Conservation (phyloP, 2,329 filamentous ascomycete genomes). For the Elsinoe arachidis region DNA sequence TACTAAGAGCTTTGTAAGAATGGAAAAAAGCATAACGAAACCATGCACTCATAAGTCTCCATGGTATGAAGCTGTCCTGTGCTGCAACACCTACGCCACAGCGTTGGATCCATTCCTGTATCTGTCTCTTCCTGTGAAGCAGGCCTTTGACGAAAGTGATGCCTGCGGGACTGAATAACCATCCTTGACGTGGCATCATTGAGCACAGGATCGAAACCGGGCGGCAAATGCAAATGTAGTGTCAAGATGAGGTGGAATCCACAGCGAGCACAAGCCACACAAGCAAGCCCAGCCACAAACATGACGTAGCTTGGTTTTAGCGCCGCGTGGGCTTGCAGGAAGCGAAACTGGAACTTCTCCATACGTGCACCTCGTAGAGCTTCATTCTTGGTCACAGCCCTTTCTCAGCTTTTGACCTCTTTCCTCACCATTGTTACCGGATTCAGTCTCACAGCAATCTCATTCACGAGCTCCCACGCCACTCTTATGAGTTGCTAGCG, state of each 20-base stretch:
- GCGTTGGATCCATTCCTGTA: too few relatives aligned
- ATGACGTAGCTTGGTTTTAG: slow-evolving; percentile 4
- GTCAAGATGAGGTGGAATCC: neutral
- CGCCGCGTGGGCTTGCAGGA: neutral
- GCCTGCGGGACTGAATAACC: too few relatives aligned
- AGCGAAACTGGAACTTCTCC: neutral
- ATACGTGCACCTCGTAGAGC: slow-evolving; percentile 2
- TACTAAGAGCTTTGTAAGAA: too few relatives aligned
- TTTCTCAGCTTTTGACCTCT: neutral
- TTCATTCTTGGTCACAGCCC: neutral
- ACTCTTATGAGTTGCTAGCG: neutral
- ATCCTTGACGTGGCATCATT: too few relatives aligned
- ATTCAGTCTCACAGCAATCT: neutral
- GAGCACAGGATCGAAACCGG: neutral
- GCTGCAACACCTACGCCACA: too few relatives aligned
- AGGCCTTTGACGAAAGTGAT: too few relatives aligned
- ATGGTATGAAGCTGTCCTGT: too few relatives aligned
- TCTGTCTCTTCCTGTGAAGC: too few relatives aligned
- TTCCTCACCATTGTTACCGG: neutral
- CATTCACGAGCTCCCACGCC: neutral
- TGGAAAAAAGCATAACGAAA: too few relatives aligned
- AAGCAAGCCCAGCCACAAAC: slow-evolving; percentile 1
- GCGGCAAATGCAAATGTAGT: neutral
- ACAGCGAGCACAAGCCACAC: neutral
- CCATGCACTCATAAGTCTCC: too few relatives aligned